A percentile compares a stretch with the other conserved stretches of the same genome.
These are phyloP conservation scores for Pseudocercospora pini-densiflorae DNA, from an alignment of 2,329 filamentous ascomycete genomes.

Conservation along the genomic window DNA sequence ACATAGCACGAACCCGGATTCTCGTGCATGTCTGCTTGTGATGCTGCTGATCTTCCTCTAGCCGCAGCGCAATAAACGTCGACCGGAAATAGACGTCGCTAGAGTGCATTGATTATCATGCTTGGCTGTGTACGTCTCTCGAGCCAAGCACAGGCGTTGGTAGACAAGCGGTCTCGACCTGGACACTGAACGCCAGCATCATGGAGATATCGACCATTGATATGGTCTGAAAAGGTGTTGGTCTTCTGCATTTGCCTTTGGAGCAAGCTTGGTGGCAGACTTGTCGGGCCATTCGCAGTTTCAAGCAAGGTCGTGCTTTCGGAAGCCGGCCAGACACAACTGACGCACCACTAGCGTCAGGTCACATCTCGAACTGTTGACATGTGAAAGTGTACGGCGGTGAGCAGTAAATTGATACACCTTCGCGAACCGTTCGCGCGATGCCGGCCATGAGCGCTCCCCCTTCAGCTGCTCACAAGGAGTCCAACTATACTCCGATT, in stretches of 20 bases:
- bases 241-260: too few species aligned
- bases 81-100: not conserved
- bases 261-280: too few species aligned
- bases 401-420: constrained; percentile 8
- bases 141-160: too few species aligned
- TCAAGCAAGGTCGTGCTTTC: not conserved
- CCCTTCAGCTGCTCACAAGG: constrained; percentile 22
- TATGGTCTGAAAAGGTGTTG: too few species aligned
- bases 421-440: constrained; percentile 4
- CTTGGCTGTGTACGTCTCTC: not conserved
- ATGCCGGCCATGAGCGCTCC: constrained; percentile 27
- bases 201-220: too few species aligned
- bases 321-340: not conserved
- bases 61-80: not conserved
- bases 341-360: constrained; percentile 1
- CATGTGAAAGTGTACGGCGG: constrained; percentile 6
- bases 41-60: not conserved
- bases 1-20: not conserved
- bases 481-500: constrained; percentile 31
- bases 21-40: not conserved
- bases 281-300: not conserved
- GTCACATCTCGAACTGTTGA: not conserved
- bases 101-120: not conserved
- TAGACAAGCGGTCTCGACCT: too few species aligned
- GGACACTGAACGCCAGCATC: too few species aligned